Evolutionary conservation across 192 early-diverging fungal genomes (phyloP).

Genomic region (Fimicolochytrium jonesii): DNA sequence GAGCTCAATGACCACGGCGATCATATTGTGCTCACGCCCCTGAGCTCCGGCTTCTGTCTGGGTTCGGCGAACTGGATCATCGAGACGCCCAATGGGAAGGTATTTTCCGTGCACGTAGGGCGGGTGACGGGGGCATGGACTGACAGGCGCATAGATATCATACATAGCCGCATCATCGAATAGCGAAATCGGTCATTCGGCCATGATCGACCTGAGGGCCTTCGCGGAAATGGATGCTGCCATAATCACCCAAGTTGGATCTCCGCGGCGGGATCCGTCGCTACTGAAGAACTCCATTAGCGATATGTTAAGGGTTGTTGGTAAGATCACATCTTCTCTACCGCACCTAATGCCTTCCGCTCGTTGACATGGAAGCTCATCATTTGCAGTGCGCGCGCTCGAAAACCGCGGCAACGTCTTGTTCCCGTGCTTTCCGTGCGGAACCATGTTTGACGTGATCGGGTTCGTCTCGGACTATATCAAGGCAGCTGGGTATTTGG

Average conservation of each 20-base stretch:
- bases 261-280: not conserved
- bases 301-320: conserved; percentile 8
- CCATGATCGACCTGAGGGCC: conserved; percentile 7
- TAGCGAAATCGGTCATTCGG: conserved; percentile 19
- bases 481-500: conserved; percentile 49
- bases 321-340: conserved; percentile 5
- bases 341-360: too few species aligned
- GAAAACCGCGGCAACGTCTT: conserved; percentile 64
- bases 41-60: conserved; percentile 27
- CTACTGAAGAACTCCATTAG: not conserved
- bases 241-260: conserved; percentile 11
- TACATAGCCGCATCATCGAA: conserved; percentile 21
- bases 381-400: conserved; percentile 39
- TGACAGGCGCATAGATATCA: not conserved
- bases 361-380: too few species aligned
- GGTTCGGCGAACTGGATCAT: conserved; percentile 26
- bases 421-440: conserved; percentile 63
- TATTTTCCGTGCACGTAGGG: not conserved
- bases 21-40: not conserved
- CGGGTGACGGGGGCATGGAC: not conserved
- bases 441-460: conserved; percentile 72
- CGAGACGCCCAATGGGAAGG: conserved; percentile 14
- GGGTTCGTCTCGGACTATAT: conserved; percentile 55
- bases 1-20: conserved; percentile 6
- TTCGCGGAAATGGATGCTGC: conserved; percentile 11